Base-by-base conservation (phyloP, 2,329 filamentous ascomycete genomes). In the Colletotrichum sansevieriae region DNA sequence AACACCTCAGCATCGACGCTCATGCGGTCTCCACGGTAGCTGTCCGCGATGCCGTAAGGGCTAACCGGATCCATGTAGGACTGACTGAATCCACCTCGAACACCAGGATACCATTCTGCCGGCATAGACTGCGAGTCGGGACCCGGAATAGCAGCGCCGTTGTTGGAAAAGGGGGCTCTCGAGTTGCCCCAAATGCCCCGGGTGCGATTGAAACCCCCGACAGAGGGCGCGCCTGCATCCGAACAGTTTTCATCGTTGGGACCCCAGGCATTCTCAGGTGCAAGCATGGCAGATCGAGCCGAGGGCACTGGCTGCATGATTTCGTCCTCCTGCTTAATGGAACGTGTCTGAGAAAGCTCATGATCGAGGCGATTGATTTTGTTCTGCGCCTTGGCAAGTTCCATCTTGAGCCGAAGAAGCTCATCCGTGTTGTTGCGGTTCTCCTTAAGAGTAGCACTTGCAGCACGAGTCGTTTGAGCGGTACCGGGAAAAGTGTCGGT, bases 331-430 rank as follows among this genome's bases (percentile, higher is more conserved):
- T 87, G 82, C 73, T 88, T 89, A 39, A 83, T 82, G 64, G 88
- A 85, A 35, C 89, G 88, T 25, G 84, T 89, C 71, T 92, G 88
- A 44, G 88, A 85, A 69, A 93, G 84, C 80, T 94, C 90, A 62
- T 92, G 86, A 66, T 92, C 91, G 76, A 94, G 89, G 65, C 88
- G 90, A 52, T 85, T 87, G 74, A 95, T 92, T 74, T 90, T 87
- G 76, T 84, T 89, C 69, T 92, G 88, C 41, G 92, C 91, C 70
- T 89, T 85, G 49, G 90, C 90, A 59, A 95, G 86, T 79, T 94
- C 88, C 60, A 90, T 80, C 81, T 92, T 92, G 65, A 95, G 83
- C 59, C 88, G 88, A 68, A 89, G 80, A 33, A 94, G 80, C 76
- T 94, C 91, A 35, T 89, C 87, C 55, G 56, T 60, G 37, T 81